phyloP scores from a whole-genome alignment of 129 eudicot genomes.

The Cynara cardunculus region DNA sequence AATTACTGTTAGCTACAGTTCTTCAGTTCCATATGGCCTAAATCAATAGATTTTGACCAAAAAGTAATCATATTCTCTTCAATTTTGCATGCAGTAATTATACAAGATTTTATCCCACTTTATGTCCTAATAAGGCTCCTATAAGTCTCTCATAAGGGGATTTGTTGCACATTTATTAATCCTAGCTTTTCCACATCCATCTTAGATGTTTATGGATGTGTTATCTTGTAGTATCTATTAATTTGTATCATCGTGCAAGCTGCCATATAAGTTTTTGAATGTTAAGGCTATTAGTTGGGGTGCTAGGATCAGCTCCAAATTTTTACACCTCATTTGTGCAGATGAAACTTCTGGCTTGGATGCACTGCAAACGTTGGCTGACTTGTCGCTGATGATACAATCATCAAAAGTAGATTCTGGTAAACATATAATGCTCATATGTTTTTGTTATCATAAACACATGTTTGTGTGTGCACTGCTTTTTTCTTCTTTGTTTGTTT shows the following conservation, averaged over 20 bases:
- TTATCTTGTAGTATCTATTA: not conserved
- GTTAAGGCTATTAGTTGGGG: not conserved
- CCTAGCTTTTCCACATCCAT: not conserved
- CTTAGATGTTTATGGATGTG: not conserved
- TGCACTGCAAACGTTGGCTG: slow-evolving; percentile 59
- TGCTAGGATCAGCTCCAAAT: not conserved
- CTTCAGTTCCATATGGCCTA: not conserved
- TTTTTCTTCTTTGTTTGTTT: not conserved
- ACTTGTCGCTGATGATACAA: slow-evolving; percentile 46
- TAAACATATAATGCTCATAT: slow-evolving; percentile 18
- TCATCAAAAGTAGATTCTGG: slow-evolving; percentile 36
- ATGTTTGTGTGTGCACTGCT: not conserved
- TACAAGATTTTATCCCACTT: too few relatives aligned
- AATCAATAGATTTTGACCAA: not conserved
- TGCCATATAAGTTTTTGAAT: not conserved
- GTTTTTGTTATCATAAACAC: not conserved
- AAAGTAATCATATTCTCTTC: not conserved
- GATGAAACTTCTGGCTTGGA: slow-evolving; percentile 47
- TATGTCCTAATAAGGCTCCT: not conserved
- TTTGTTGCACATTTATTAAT: not conserved
- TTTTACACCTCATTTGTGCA: slow-evolving; percentile 19
- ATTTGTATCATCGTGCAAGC: not conserved
- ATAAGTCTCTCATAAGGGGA: not conserved
- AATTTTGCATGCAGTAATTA: not conserved
- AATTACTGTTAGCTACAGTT: not conserved